These are phyloP conservation scores for Pseudonectria foliicola DNA, from an alignment of 2,329 filamentous ascomycete species.

Conservation along the genomic window DNA sequence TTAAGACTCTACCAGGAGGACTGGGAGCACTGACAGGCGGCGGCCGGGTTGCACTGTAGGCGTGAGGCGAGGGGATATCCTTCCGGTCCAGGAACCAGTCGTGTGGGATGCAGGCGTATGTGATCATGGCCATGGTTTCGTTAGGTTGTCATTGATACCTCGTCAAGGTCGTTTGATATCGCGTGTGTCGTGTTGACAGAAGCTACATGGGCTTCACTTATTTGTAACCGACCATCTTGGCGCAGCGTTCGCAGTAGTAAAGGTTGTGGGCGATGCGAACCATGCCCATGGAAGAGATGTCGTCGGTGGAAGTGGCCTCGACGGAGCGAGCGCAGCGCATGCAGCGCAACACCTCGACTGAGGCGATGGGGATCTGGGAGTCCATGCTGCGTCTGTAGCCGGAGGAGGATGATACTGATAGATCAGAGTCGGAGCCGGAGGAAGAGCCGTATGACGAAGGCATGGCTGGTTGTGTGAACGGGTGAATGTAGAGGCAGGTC, in stretches of 20 bases:
- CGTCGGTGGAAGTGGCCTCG: constrained; percentile 55
- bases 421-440: constrained; percentile 29
- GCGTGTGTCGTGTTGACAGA: not conserved
- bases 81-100: too few relatives aligned
- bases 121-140: too few relatives aligned
- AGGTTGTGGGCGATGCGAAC: constrained; percentile 58
- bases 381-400: constrained; percentile 43
- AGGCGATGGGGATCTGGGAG: constrained; percentile 38
- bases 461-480: constrained; percentile 5
- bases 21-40: too few relatives aligned
- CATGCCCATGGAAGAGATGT: constrained; percentile 53
- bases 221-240: constrained; percentile 56
- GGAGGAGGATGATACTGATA: constrained; percentile 29
- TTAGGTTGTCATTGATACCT: not conserved
- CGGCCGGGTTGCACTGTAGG: too few relatives aligned
- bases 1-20: too few relatives aligned
- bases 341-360: constrained; percentile 55
- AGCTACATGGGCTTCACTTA: constrained; percentile 28
- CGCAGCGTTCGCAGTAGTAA: constrained; percentile 60
- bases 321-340: constrained; percentile 54
- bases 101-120: too few relatives aligned
- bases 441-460: constrained; percentile 16
- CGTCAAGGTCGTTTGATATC: too few relatives aligned
- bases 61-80: too few relatives aligned
- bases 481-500: constrained; percentile 17